Conservation (phyloP, 352 stramenopile species). For the Pythium biforme region DNA sequence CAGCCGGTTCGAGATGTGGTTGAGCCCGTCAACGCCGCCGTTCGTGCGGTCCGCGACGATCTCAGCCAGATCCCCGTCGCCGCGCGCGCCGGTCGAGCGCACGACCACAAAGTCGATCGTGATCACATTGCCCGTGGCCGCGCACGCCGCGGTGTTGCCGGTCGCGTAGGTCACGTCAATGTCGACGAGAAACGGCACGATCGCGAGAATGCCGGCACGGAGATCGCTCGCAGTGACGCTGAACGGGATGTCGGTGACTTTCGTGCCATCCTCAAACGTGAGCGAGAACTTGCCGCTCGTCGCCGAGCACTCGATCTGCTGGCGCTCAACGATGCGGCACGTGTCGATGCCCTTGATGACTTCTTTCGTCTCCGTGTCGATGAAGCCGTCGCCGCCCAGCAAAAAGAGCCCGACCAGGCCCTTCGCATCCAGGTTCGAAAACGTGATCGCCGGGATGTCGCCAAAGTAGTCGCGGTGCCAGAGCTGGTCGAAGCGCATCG, state of each 20-base stretch:
- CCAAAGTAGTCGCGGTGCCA: conserved; percentile 51
- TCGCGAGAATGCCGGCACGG: conserved; percentile 38
- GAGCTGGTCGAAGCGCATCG: conserved; percentile 50
- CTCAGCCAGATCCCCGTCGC: conserved; percentile 55
- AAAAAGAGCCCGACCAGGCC: conserved; percentile 47
- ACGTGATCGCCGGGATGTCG: conserved; percentile 60
- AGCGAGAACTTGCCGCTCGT: conserved; percentile 68
- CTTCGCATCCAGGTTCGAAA: conserved; percentile 54
- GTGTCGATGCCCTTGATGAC: conserved; percentile 71
- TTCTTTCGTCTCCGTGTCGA: conserved; percentile 66
- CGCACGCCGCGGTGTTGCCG: conserved; percentile 40
- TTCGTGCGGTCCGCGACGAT: conserved; percentile 57
- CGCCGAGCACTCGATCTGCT: conserved; percentile 59
- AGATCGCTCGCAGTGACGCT: conserved; percentile 40
- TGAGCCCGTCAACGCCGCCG: conserved; percentile 41
- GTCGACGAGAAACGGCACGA: conserved; percentile 58
- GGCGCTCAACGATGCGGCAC: conserved; percentile 58
- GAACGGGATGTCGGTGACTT: conserved; percentile 43
- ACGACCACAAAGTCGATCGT: conserved; percentile 68
- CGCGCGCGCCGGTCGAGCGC: conserved; percentile 33
- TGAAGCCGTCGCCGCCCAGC: conserved; percentile 46
- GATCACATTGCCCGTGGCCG: conserved; percentile 46
- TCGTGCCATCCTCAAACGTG: conserved; percentile 59
- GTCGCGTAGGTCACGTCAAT: conserved; percentile 52
- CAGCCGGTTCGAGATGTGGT: conserved; percentile 62